Evolutionary conservation across 148 eudicot species (phyloP).

Genomic region (Arbutus unedo): DNA sequence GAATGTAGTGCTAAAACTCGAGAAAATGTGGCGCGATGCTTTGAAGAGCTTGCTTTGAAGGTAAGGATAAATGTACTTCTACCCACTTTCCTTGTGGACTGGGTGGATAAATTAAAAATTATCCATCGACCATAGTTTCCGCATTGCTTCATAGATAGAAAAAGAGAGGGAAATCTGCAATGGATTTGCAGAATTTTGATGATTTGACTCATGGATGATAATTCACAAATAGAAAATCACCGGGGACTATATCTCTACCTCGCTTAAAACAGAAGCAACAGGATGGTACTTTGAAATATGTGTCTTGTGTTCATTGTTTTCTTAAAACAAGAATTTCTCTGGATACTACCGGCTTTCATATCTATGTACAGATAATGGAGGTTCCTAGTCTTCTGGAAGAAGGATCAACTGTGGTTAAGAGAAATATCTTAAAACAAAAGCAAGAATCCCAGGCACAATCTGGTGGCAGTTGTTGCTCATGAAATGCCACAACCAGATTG

Average conservation of each 20-base stretch:
- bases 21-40: constrained; percentile 83
- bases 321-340: not conserved
- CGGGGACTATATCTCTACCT: not conserved
- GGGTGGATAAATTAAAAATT: not conserved
- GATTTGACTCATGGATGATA: not conserved
- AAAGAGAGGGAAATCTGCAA: not conserved
- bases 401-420: constrained; percentile 66
- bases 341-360: not conserved
- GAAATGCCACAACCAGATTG: not conserved
- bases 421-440: constrained; percentile 75
- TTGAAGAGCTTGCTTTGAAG: constrained; percentile 89
- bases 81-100: not conserved
- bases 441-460: constrained; percentile 49
- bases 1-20: constrained; percentile 96
- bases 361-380: constrained; percentile 70
- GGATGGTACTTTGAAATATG: not conserved
- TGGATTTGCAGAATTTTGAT: not conserved
- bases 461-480: constrained; percentile 65
- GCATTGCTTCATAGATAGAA: not conserved
- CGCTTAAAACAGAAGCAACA: not conserved
- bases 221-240: not conserved
- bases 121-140: not conserved
- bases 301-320: not conserved
- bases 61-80: constrained; percentile 26
- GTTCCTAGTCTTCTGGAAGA: constrained; percentile 85